A percentile compares a stretch with the other conserved stretches of the same genome.
phyloP scores from a whole-genome alignment of 2,329 filamentous ascomycete genomes.

The Aspergillus caelatus region DNA sequence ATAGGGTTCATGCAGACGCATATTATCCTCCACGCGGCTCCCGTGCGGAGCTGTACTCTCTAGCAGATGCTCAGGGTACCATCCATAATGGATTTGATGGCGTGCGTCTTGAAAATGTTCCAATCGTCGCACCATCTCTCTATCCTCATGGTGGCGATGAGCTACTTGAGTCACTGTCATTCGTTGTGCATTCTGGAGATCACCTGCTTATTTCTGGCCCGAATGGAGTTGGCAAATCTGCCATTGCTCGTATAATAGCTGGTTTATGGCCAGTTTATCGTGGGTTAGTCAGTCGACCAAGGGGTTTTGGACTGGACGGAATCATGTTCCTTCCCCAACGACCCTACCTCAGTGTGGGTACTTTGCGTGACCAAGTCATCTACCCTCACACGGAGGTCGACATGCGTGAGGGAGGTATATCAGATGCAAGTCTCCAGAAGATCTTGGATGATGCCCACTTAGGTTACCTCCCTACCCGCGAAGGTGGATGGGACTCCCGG shows the following conservation, averaged over 20 bases:
- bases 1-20: slow-evolving; percentile 87
- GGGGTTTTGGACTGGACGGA: slow-evolving; percentile 77
- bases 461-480: slow-evolving; percentile 85
- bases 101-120: slow-evolving; percentile 88
- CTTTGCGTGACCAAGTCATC: slow-evolving; percentile 93
- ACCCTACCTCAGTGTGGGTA: slow-evolving; percentile 89
- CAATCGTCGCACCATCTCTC: slow-evolving; percentile 83
- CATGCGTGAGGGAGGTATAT: slow-evolving; percentile 79
- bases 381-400: slow-evolving; percentile 95
- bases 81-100: slow-evolving; percentile 94
- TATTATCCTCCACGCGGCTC: slow-evolving; percentile 72
- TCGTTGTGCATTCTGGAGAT: slow-evolving; percentile 87
- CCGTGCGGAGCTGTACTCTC: slow-evolving; percentile 79
- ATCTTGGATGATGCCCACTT: slow-evolving; percentile 82
- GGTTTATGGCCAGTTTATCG: slow-evolving; percentile 96
- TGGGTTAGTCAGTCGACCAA: slow-evolving; percentile 85
- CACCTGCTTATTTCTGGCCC: slow-evolving; percentile 93
- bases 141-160: slow-evolving; percentile 92
- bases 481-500: slow-evolving; percentile 93
- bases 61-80: slow-evolving; percentile 90
- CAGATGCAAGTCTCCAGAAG: slow-evolving; percentile 74
- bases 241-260: slow-evolving; percentile 82
- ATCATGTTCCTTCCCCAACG: slow-evolving; percentile 98
- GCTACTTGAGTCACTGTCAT: slow-evolving; percentile 81
- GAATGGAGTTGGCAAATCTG: slow-evolving; percentile 91